Conservation (phyloP, 495 filamentous ascomycete species). For the Rostrohypoxylon terebratum region DNA sequence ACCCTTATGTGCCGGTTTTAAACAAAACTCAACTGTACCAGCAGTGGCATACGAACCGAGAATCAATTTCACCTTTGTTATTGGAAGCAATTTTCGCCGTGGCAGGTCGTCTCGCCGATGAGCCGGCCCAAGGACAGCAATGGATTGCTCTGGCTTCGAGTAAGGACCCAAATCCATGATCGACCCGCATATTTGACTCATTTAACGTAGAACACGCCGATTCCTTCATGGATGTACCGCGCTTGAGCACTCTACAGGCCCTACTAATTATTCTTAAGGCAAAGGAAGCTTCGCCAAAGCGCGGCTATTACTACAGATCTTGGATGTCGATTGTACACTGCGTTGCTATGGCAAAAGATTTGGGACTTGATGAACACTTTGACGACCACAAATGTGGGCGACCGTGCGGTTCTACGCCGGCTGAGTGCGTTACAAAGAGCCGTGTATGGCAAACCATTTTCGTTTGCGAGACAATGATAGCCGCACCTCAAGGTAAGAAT, state of each 20-base stretch:
- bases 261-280: constrained; percentile 91
- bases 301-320: constrained; percentile 96
- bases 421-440: constrained; percentile 85
- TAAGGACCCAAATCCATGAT: constrained; percentile 58
- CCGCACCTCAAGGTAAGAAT: constrained; percentile 86
- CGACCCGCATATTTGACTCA: constrained; percentile 10
- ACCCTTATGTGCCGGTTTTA: constrained; percentile 95
- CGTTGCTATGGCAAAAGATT: constrained; percentile 91
- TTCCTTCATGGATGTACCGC: constrained; percentile 94
- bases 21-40: constrained; percentile 87
- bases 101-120: constrained; percentile 82
- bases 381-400: constrained; percentile 77
- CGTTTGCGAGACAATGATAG: constrained; percentile 91
- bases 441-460: constrained; percentile 93
- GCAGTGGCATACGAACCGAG: constrained; percentile 89
- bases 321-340: constrained; percentile 97
- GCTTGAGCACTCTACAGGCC: constrained; percentile 94
- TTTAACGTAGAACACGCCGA: constrained; percentile 80
- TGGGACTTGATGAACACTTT: constrained; percentile 90
- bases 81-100: constrained; percentile 98
- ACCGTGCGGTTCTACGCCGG: constrained; percentile 72
- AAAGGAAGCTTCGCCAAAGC: constrained; percentile 87
- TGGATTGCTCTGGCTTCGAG: constrained; percentile 95
- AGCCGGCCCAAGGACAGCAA: constrained; percentile 85
- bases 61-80: constrained; percentile 89